Conservation (phyloP, 176 grass and related monocot genomes). For the Canna indica region DNA sequence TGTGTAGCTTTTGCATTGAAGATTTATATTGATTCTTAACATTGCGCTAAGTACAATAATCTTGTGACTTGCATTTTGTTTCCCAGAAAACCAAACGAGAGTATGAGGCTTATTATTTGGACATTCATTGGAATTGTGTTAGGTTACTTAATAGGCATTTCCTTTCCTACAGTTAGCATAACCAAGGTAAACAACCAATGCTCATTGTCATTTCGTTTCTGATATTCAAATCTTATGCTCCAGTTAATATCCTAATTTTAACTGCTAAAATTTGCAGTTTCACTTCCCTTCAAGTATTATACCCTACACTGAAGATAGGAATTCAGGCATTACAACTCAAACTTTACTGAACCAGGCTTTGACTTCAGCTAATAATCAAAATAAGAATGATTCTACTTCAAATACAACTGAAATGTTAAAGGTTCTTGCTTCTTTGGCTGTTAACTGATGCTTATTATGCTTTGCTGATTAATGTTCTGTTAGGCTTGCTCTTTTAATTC, state of each 20-base stretch:
- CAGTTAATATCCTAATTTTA: constrained; percentile 3
- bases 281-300: constrained; percentile 78
- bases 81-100: constrained; percentile 5
- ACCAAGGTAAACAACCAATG: neutral
- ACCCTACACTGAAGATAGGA: constrained; percentile 73
- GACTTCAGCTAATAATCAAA: constrained; percentile 54
- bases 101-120: constrained; percentile 16
- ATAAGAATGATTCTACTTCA: constrained; percentile 50
- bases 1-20: neutral
- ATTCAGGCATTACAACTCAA: constrained; percentile 88
- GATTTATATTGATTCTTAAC: neutral
- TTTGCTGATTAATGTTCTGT: neutral
- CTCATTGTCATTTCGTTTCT: neutral
- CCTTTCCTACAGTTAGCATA: constrained; percentile 14
- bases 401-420: constrained; percentile 54
- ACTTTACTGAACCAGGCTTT: constrained; percentile 76
- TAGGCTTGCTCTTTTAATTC: constrained; percentile 2
- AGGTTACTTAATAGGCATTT: constrained; percentile 14
- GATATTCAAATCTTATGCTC: neutral
- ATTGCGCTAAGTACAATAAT: neutral
- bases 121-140: constrained; percentile 13
- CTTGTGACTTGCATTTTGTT: constrained; percentile 1
- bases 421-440: constrained; percentile 26
- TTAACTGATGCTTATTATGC: neutral
- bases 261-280: constrained; percentile 27